Evolutionary conservation across 2,329 filamentous ascomycete species (phyloP), one percentile per base, ranked within the genome.

Genomic region (Neonectria magnoliae): DNA sequence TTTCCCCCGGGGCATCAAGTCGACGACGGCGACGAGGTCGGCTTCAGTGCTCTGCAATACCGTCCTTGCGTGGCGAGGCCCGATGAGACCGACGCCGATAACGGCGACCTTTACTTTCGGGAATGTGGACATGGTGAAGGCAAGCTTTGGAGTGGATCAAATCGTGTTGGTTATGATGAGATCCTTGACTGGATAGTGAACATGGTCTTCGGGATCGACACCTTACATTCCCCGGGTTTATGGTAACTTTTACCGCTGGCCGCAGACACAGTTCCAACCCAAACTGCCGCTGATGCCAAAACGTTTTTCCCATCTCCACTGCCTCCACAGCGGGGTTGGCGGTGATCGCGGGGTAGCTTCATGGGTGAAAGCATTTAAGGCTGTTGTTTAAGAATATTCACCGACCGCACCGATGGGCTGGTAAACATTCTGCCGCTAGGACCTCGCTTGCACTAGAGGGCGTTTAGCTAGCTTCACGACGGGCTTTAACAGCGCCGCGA

Each of bases 41-140:
- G 73, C 62, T 9, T 69, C 44, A 2, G 47, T 54, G 47, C 71
- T 73, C 16, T 67, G 50, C 2, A 66, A 57, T 3, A 79, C 71
- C 2, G 75, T 75, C 20, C 47, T 64, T n/a, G 76, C 76, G 22
- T 78, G 78, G 0, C 73, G 71, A 2, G 76, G 76, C 1, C 76
- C 75, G 31, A 79, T 77, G 0, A 74, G 58, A 11, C 76, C 77
- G 3, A 70, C 70, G 16, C 76, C 76, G 4, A 78, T 68, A 22
- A 82, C 63, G 66, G 69, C 71, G 8, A 73, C 44, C 38, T 42
- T 70, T 25, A 72, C 54, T 2, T 50, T 60, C 11, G 33, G 41
- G 3, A 54, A 16, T 13, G 59, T 36, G 25, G 68, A 57, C 69
- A 31, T 31, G 10, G 9, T 29, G 27, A 29, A 29, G 27, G 9